Conservation (phyloP, 352 stramenopile genomes). For the Phytophthora foliorum region DNA sequence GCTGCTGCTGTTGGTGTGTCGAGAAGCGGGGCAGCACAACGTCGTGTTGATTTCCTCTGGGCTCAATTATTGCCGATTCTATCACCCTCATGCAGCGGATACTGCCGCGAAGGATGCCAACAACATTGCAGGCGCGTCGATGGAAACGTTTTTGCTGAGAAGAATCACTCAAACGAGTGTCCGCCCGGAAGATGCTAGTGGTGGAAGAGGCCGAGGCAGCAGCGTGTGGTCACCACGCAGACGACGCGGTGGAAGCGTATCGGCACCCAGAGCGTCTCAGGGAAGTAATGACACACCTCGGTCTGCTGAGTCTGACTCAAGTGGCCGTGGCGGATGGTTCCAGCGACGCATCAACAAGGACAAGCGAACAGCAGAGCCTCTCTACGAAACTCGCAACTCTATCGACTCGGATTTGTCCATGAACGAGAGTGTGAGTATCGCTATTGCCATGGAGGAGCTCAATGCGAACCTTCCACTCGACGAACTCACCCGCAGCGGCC, state of each 20-base stretch:
- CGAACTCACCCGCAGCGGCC: conserved; percentile 40
- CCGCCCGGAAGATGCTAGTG: conserved; percentile 20
- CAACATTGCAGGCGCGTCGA: conserved; percentile 29
- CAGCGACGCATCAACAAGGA: conserved; percentile 47
- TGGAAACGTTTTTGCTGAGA: conserved; percentile 71
- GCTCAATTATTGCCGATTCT: conserved; percentile 67
- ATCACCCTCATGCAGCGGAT: conserved; percentile 58
- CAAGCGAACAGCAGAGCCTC: conserved; percentile 31
- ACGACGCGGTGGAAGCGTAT: conserved; percentile 16
- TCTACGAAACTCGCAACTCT: conserved; percentile 53
- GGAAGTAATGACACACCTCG: conserved; percentile 24
- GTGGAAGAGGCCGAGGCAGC: conserved; percentile 23
- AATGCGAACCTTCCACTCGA: conserved; percentile 62
- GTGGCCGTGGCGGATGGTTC: conserved; percentile 41
- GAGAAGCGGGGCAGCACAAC: conserved; percentile 67
- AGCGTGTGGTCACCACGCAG: conserved; percentile 39
- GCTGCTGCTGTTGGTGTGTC: conserved; percentile 66
- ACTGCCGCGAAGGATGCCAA: conserved; percentile 35
- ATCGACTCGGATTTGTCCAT: conserved; percentile 59
- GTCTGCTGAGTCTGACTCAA: conserved; percentile 19
- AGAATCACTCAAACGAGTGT: conserved; percentile 52
- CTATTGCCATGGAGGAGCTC: conserved; percentile 62
- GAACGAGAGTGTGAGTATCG: conserved; percentile 57
- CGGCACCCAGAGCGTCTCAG: conserved; percentile 29
- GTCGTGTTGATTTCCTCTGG: conserved; percentile 49